Evolutionary conservation across 495 filamentous ascomycete genomes (phyloP).

Genomic region (Clavariopsis aquatica): DNA sequence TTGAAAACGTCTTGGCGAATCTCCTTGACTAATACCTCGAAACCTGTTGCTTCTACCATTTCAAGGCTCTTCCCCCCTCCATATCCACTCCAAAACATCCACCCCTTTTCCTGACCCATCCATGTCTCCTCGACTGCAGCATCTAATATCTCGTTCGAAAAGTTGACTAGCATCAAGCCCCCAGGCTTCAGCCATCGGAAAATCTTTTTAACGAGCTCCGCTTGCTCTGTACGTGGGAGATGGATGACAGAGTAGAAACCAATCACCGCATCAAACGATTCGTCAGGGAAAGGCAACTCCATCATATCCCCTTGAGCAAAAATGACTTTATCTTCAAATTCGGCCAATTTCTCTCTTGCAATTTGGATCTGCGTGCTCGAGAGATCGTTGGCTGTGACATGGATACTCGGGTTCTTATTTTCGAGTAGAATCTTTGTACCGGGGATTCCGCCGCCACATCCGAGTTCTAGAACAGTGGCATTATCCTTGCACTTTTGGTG

Average conservation of each 20-base stretch:
- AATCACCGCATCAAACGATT: slow-evolving; percentile 47
- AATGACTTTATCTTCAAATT: neutral
- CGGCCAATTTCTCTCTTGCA: slow-evolving; percentile 34
- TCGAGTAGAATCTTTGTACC: neutral
- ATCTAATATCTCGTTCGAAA: slow-evolving; percentile 39
- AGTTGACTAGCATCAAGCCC: slow-evolving; percentile 48
- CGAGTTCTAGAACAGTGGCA: slow-evolving; percentile 3
- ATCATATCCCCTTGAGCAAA: slow-evolving; percentile 49
- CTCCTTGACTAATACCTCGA: slow-evolving; percentile 30
- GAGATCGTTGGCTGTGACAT: slow-evolving; percentile 49
- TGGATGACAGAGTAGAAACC: slow-evolving; percentile 52
- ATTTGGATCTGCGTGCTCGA: slow-evolving; percentile 45
- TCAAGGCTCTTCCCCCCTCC: slow-evolving; percentile 34
- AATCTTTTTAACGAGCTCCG: slow-evolving; percentile 43
- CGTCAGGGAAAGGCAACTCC: slow-evolving; percentile 40
- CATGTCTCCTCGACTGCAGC: slow-evolving; percentile 33
- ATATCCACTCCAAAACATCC: slow-evolving; percentile 52
- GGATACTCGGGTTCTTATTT: neutral
- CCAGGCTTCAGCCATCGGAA: slow-evolving; percentile 48
- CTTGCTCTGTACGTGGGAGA: slow-evolving; percentile 49
- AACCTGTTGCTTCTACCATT: slow-evolving; percentile 31
- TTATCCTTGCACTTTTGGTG: neutral
- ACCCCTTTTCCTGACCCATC: slow-evolving; percentile 39
- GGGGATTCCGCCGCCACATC: neutral
- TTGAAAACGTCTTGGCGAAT: slow-evolving; percentile 18